phyloP scores from a whole-genome alignment of 371 early-diverging fungal species.

The Mortierella sp. region DNA sequence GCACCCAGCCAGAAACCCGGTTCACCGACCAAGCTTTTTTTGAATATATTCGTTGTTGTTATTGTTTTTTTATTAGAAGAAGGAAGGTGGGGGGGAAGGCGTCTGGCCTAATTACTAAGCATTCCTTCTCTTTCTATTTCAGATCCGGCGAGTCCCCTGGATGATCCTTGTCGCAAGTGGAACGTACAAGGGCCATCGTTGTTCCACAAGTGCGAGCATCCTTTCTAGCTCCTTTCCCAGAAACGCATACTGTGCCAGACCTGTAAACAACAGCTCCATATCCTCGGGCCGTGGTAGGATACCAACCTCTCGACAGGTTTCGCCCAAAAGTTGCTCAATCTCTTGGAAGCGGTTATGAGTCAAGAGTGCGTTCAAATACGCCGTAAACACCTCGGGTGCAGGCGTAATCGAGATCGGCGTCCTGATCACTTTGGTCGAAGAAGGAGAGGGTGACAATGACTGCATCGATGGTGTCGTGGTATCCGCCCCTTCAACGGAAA shows the following conservation, averaged over 20 bases:
- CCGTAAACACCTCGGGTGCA: constrained; percentile 36
- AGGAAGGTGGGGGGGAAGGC: too few relatives aligned
- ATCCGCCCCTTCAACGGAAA: background rate
- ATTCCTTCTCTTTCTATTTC: background rate
- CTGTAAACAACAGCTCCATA: constrained; percentile 37
- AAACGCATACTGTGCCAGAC: constrained; percentile 46
- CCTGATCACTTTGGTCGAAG: too few relatives aligned
- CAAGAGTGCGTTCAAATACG: constrained; percentile 43
- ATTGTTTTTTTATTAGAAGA: too few relatives aligned
- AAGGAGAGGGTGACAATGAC: too few relatives aligned
- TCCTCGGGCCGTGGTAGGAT: constrained; percentile 31
- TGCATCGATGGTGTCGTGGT: too few relatives aligned
- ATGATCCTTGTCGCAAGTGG: constrained; percentile 20
- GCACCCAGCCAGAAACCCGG: too few relatives aligned
- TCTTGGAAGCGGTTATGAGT: constrained; percentile 47
- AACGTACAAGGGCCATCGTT: constrained; percentile 22
- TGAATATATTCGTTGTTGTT: too few relatives aligned
- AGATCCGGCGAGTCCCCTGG: constrained; percentile 22
- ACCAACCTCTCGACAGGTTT: constrained; percentile 18
- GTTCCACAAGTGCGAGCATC: constrained; percentile 20
- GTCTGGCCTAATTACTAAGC: background rate
- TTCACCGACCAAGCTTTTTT: too few relatives aligned
- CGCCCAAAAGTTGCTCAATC: constrained; percentile 21
- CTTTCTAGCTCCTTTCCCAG: constrained; percentile 32
- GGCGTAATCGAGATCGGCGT: background rate